Percentiles rank a stretch among this genome's conserved stretches.
Evolutionary conservation across 305 asterid species (phyloP).

Genomic region (Plantago coronopus): DNA sequence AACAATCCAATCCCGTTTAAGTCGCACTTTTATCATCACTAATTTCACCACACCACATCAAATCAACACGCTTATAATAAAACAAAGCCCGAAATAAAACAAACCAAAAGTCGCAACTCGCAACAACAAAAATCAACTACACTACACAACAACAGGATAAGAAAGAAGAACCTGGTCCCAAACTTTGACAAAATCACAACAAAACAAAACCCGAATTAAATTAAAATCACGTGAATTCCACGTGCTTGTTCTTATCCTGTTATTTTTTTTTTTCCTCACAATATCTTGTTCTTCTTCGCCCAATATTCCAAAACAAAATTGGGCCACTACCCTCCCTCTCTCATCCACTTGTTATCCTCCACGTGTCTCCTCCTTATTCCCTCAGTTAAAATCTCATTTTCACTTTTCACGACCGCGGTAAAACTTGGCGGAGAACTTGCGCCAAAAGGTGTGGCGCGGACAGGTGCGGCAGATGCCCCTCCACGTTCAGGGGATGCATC

Average conservation of each 20-base stretch:
- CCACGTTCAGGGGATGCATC: constrained; percentile 54
- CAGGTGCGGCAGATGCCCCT: constrained; percentile 92
- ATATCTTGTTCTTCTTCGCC: neutral
- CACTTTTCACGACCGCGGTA: constrained; percentile 31
- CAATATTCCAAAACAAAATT: neutral
- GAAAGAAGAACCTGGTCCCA: neutral
- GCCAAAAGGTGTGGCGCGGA: constrained; percentile 79
- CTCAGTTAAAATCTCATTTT: neutral
- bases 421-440: constrained; percentile 67
- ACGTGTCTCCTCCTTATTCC: constrained; percentile 28
- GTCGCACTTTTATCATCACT: too few relatives aligned
- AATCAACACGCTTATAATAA: too few relatives aligned
- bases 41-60: too few relatives aligned
- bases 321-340: neutral
- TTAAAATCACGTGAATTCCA: constrained; percentile 30
- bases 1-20: too few relatives aligned
- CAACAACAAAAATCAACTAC: too few relatives aligned
- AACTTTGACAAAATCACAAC: neutral
- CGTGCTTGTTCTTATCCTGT: constrained; percentile 28
- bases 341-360: constrained; percentile 26
- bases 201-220: constrained; percentile 5
- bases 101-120: too few relatives aligned
- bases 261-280: too few relatives aligned
- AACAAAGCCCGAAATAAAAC: too few relatives aligned
- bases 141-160: neutral